These are phyloP conservation scores for Naganishia liquefaciens DNA, from an alignment of 1,284 basidiomycete species.

Conservation along the genomic window DNA sequence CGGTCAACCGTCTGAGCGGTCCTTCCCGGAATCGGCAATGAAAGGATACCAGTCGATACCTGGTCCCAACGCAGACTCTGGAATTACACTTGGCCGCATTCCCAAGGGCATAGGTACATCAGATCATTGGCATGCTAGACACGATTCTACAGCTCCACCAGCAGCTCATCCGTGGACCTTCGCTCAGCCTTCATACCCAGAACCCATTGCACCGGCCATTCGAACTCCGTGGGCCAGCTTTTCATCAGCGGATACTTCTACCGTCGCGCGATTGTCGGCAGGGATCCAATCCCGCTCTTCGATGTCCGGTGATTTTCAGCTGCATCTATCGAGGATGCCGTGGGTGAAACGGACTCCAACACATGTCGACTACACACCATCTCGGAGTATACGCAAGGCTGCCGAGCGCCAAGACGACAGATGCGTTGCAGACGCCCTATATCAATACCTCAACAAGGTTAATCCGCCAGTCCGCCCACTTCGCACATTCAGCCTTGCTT, in stretches of 20 bases:
- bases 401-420: neutral
- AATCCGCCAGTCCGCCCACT: constrained; percentile 22
- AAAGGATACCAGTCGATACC: constrained; percentile 1
- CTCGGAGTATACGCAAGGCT: neutral
- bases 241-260: neutral
- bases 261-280: neutral
- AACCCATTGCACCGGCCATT: neutral
- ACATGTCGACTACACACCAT: constrained; percentile 16
- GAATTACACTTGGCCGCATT: constrained; percentile 1
- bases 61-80: neutral
- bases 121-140: neutral
- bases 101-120: constrained; percentile 16
- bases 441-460: constrained; percentile 26
- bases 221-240: neutral
- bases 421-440: constrained; percentile 7
- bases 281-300: neutral
- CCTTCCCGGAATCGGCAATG: neutral
- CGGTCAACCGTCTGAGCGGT: neutral
- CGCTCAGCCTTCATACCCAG: neutral
- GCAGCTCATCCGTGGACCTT: neutral
- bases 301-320: neutral
- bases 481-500: constrained; percentile 26
- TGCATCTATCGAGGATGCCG: constrained; percentile 20
- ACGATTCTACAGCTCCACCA: neutral
- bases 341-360: constrained; percentile 4